These are phyloP conservation scores for Phytophthora tubulina DNA, from an alignment of 352 stramenopile genomes.

Conservation along the genomic window DNA sequence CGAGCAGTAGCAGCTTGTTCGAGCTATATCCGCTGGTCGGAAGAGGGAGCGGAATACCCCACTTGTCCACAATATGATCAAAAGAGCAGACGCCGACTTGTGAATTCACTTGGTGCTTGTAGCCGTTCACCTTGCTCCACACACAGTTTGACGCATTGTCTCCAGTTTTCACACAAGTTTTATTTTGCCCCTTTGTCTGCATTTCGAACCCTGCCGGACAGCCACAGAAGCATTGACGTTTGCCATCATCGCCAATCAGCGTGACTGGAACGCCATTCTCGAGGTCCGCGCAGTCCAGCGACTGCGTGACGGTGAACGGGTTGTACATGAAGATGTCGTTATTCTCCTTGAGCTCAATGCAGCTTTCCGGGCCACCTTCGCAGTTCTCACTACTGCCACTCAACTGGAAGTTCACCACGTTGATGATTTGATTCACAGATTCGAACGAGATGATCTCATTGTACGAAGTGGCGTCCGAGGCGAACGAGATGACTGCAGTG, in stretches of 20 bases:
- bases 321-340: constrained; percentile 77
- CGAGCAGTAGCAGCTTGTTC: constrained; percentile 41
- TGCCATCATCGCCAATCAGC: constrained; percentile 43
- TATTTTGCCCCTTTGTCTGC: constrained; percentile 19
- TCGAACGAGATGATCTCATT: constrained; percentile 46
- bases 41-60: constrained; percentile 55
- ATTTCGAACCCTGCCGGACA: constrained; percentile 59
- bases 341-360: constrained; percentile 43
- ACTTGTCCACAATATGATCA: constrained; percentile 47
- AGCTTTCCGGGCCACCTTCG: constrained; percentile 38
- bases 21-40: constrained; percentile 58
- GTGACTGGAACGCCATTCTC: constrained; percentile 56
- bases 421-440: constrained; percentile 27
- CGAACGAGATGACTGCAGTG: constrained; percentile 51
- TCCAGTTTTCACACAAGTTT: constrained; percentile 40
- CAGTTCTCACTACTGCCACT: constrained; percentile 22
- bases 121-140: constrained; percentile 53
- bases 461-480: constrained; percentile 49
- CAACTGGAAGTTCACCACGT: constrained; percentile 55
- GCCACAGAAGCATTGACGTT: constrained; percentile 64
- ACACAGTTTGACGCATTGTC: constrained; percentile 41
- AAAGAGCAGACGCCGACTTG: constrained; percentile 42
- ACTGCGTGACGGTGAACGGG: constrained; percentile 54
- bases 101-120: constrained; percentile 35
- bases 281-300: constrained; percentile 49